A percentile compares a stretch with the other conserved stretches of the same genome.
Evolutionary conservation across 441 rosid genomes (phyloP).

Genomic region (Gossypium schwendimanii): DNA sequence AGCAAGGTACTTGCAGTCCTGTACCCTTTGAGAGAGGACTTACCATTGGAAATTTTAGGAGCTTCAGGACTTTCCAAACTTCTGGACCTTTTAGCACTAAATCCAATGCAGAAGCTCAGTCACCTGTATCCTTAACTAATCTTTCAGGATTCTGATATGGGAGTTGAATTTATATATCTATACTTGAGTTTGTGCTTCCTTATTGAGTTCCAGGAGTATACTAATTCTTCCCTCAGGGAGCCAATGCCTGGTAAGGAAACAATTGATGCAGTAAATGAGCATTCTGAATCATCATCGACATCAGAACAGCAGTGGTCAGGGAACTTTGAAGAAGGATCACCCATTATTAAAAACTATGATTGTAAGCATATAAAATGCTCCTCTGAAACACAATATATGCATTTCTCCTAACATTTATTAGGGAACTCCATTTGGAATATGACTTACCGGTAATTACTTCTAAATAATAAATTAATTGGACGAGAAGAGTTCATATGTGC

Average conservation of each 20-base stretch:
- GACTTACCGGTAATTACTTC: neutral
- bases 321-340: conserved; percentile 45
- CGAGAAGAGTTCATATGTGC: neutral
- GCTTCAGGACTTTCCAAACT: conserved; percentile 40
- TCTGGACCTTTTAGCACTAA: conserved; percentile 32
- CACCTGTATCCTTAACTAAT: conserved; percentile 45
- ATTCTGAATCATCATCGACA: conserved; percentile 17
- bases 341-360: conserved; percentile 23
- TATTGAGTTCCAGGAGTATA: conserved; percentile 40
- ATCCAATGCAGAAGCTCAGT: conserved; percentile 30
- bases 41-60: conserved; percentile 28
- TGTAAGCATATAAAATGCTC: conserved; percentile 20
- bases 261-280: conserved; percentile 27
- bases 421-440: neutral
- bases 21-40: conserved; percentile 28
- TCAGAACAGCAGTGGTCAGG: conserved; percentile 44
- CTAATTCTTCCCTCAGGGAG: conserved; percentile 30
- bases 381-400: conserved; percentile 1
- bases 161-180: conserved; percentile 13
- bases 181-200: conserved; percentile 39
- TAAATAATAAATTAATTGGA: neutral
- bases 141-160: conserved; percentile 12
- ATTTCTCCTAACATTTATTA: neutral
- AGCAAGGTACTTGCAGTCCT: conserved; percentile 33
- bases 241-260: conserved; percentile 23